Base-by-base conservation (phyloP, 371 early-diverging fungal species). In the Scutellospora calospora region DNA sequence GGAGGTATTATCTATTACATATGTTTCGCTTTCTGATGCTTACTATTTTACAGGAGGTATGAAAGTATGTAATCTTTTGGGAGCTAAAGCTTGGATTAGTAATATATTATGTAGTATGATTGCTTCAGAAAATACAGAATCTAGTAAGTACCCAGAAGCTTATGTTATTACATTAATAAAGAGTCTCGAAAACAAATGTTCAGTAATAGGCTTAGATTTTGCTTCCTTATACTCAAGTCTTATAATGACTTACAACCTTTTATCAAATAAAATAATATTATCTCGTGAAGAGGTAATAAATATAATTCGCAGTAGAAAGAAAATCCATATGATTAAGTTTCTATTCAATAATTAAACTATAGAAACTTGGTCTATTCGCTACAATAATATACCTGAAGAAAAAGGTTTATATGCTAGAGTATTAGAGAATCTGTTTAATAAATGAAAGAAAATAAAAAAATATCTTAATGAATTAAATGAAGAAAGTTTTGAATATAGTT, bases 211-310 rank as follows among this genome's bases (percentile, higher is more conserved):
- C 8, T 62, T 76, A 16, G 45, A 76, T 59, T 76, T 76, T 76
- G 76, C 63, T 8, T 62, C 63, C 2, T 12, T 76, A 59, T 76
- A 76, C 35, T 25, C 76, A 5, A 76, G 76, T 9, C 76, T 76
- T 62, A 76, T 76, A 5, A 76, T 76, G 49, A 25, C 76, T 22
- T 76, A 76, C 27, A 76, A 76, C 27, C 63, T 62, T 31, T 75
- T 59, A 12, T 59, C 59, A 35, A 18, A 55, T 31, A 59, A 29
- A 59, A 75, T 59, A 11, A 14, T 49, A 49, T 49, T 49, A 49
- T 49, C 49, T 14, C 3, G 14, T 33, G 75, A 57, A 55, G 75
- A 75, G 54, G 41, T 59, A 11, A 35, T n/a, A 16, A 54, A n/a
- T 38, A 1, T 59, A 75, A 18, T 20, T 54, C 25, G 20, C 6